These are phyloP conservation scores for Salix viminalis DNA, from an alignment of 345 rosid species.

Conservation along the genomic window DNA sequence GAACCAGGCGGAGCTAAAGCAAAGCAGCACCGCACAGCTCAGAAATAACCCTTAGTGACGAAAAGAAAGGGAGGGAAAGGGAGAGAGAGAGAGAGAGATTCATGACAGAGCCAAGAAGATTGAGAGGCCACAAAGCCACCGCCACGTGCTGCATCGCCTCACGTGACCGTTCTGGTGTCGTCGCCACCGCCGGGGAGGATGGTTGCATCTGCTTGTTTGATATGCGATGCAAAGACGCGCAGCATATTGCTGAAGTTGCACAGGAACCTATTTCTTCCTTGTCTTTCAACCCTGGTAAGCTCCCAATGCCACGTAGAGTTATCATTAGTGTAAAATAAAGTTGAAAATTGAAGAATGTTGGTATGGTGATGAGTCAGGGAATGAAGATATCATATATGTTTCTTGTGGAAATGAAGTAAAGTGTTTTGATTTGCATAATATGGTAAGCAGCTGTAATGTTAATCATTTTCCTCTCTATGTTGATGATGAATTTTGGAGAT, in stretches of 20 bases:
- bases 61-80: not conserved
- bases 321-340: not conserved
- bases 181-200: constrained; percentile 88
- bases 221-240: constrained; percentile 85
- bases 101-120: constrained; percentile 59
- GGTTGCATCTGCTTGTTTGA: constrained; percentile 91
- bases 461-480: not conserved
- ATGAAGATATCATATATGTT: constrained; percentile 68
- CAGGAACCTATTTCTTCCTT: constrained; percentile 65
- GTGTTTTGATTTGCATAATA: constrained; percentile 63
- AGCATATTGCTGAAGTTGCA: constrained; percentile 52
- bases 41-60: too few species aligned
- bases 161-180: constrained; percentile 56
- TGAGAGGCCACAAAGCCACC: constrained; percentile 69
- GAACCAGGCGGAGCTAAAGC: too few species aligned
- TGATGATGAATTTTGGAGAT: constrained; percentile 38
- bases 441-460: constrained; percentile 40
- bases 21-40: too few species aligned
- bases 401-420: constrained; percentile 64
- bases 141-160: constrained; percentile 83
- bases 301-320: not conserved
- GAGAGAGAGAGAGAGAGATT: not conserved
- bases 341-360: not conserved
- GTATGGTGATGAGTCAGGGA: constrained; percentile 36
- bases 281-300: constrained; percentile 68